A percentile compares a stretch with the other conserved stretches of the same genome.
These are phyloP conservation scores for Fallopia convolvulus DNA, from an alignment of 148 eudicot genomes.

Conservation along the genomic window DNA sequence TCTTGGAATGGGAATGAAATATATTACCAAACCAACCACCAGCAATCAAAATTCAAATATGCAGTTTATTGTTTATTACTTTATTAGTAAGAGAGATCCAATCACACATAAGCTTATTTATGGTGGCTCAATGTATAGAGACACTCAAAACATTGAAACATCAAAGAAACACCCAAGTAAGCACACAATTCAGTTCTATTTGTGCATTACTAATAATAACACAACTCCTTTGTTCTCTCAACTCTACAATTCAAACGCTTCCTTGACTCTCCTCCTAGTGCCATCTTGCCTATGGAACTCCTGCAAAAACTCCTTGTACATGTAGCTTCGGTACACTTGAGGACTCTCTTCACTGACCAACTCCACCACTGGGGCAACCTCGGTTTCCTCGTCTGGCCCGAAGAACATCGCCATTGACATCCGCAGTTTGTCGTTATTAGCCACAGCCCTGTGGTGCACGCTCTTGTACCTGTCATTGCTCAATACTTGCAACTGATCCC, in stretches of 20 bases:
- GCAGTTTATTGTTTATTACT: no score
- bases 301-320: constrained; percentile 3
- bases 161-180: no score
- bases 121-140: no score
- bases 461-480: constrained; percentile 35
- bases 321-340: constrained; percentile 4
- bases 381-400: constrained; percentile 11
- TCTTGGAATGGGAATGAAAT: no score
- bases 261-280: neutral
- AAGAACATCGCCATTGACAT: constrained; percentile 9
- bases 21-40: no score
- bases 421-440: neutral
- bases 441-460: constrained; percentile 9
- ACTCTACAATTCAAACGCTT: constrained; percentile 1
- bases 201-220: no score
- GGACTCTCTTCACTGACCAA: neutral
- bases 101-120: no score
- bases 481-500: constrained; percentile 33
- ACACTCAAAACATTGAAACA: no score
- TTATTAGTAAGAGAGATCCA: no score
- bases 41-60: no score
- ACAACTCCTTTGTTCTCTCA: neutral
- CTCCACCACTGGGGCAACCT: constrained; percentile 7
- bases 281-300: constrained; percentile 11
- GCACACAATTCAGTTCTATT: no score